Base-by-base conservation (phyloP, 202 grass and related monocot species). In the Sporobolus alterniflorus region DNA sequence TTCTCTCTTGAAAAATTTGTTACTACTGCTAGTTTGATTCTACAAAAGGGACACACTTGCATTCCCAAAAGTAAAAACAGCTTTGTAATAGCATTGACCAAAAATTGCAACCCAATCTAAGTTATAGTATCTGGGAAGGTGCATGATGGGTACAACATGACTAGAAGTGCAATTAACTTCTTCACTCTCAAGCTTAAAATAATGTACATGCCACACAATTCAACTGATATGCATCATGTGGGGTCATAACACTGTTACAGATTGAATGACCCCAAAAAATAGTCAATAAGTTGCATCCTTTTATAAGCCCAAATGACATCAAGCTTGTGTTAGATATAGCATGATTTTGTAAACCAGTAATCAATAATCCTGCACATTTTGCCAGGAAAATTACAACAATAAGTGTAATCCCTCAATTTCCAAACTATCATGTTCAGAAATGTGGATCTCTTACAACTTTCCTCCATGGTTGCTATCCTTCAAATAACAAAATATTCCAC, bases 401-500 rank as follows among this genome's bases (percentile, higher is more conserved):
- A 46, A 34, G 36, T 68, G n/a, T 60, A 47, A 73, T 54, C 41
- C 50, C 69, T 57, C 31, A 64, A 83, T 62, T 69, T 43, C 73
- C 82, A 67, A 69, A 87, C 68, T 70, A 83, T n/a, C 68, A 75
- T 75, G 51, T 70, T 76, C 13, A 62, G 31, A 79, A 74, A 78
- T 67, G 67, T 36, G 21, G 50, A 78, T n/a, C 67, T 74, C 51
- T 41, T 68, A 52, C 78, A 67, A 21, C 10, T 77, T 57, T 54
- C 78, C 33, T 65, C 15, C 7, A 14, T 39, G 16, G 28, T 8
- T 50, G 60, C 15, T 48, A 77, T 64, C 33, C 22, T 62, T 60
- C 46, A 66, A 74, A 52, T 20, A 73, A 56, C 4, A 42, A 63
- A 69, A 47, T 67, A 60, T 26, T 90, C 40, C 25, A 67, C 48